Conservation (phyloP, 192 early-diverging fungal genomes). For the Paraglomus brasilianum region DNA sequence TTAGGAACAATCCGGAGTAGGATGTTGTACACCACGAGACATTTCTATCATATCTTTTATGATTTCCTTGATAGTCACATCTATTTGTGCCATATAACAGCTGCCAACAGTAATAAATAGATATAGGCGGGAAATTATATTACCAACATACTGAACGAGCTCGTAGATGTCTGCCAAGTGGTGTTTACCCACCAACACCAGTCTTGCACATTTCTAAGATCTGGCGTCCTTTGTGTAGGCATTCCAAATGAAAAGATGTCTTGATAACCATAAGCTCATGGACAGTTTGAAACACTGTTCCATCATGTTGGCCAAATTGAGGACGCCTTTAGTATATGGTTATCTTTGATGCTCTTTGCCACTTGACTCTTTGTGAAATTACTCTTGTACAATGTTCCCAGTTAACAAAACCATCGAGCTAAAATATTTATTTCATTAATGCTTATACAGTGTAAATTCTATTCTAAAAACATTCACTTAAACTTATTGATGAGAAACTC, state of each 20-base stretch:
- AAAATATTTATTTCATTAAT: no score
- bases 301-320: constrained; percentile 94
- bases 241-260: constrained; percentile 88
- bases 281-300: constrained; percentile 99
- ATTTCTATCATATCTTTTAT: constrained; percentile 99
- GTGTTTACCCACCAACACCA: constrained; percentile 51
- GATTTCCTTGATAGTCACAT: constrained; percentile 91
- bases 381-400: no score
- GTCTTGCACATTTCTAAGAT: no score
- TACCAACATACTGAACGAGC: constrained; percentile 96
- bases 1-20: constrained; percentile 93
- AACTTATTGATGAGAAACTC: no score
- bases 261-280: constrained; percentile 90
- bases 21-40: constrained; percentile 97
- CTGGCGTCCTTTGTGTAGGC: constrained; percentile 34
- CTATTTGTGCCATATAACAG: constrained; percentile 91
- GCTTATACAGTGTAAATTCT: no score
- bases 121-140: constrained; percentile 97
- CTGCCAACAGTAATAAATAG: constrained; percentile 98
- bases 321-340: constrained; percentile 99
- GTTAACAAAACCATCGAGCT: no score
- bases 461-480: no score
- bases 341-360: constrained; percentile 95
- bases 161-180: constrained; percentile 95
- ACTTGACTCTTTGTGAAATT: no score